Conservation (phyloP, 2,329 filamentous ascomycete genomes). For the Paradendryphiella salina region DNA sequence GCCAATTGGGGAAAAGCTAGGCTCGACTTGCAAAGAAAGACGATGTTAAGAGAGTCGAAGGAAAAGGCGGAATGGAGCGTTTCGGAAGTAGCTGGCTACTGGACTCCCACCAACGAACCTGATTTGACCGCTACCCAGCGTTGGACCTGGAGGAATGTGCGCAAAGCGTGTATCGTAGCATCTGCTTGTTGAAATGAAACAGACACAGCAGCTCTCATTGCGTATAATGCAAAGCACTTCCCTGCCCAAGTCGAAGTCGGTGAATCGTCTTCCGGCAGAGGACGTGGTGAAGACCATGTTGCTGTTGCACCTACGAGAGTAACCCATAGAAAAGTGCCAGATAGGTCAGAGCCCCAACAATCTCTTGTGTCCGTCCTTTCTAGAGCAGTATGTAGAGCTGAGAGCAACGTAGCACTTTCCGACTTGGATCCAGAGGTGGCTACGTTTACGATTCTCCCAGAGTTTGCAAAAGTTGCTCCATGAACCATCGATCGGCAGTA, state of each 20-base stretch:
- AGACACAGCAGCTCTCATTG: conserved; percentile 26
- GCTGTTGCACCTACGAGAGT: conserved; percentile 38
- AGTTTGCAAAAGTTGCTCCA: conserved; percentile 27
- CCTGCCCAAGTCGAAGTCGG: conserved; percentile 25
- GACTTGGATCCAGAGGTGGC: conserved; percentile 9
- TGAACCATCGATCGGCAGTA: conserved; percentile 40
- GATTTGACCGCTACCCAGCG: conserved; percentile 24
- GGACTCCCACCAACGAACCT: neutral
- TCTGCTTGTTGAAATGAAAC: conserved; percentile 28
- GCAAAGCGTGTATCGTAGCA: conserved; percentile 28
- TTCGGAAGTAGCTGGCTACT: neutral
- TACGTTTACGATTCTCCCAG: conserved; percentile 25
- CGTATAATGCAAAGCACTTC: conserved; percentile 39
- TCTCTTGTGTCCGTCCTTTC: conserved; percentile 26
- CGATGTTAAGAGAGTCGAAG: neutral
- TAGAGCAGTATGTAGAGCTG: conserved; percentile 32
- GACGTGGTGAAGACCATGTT: conserved; percentile 20
- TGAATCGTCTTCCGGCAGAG: conserved; percentile 10
- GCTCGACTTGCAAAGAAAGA: neutral
- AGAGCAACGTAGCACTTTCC: conserved; percentile 20
- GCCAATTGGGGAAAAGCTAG: neutral
- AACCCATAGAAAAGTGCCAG: conserved; percentile 40
- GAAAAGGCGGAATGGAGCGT: neutral
- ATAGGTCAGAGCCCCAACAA: conserved; percentile 32
- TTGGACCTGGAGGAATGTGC: conserved; percentile 34